Conservation (phyloP, 352 stramenopile genomes). For the Phytophthora hybrid region DNA sequence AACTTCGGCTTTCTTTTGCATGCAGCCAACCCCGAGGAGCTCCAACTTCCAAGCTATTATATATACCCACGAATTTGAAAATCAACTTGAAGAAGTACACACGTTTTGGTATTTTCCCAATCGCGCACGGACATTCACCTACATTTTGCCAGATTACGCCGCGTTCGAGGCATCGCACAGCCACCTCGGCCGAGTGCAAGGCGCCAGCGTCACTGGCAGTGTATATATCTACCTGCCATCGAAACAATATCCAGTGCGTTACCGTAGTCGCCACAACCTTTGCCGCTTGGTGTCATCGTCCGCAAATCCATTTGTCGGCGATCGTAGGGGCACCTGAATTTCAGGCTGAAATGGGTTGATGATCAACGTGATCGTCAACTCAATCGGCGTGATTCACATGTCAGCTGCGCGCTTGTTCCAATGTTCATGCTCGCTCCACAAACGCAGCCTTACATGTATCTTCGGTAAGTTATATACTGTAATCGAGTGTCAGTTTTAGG, state of each 20-base stretch:
- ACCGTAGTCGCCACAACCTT: slow-evolving; percentile 4
- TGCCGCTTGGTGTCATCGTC: slow-evolving; percentile 1
- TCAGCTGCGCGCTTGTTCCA: slow-evolving; percentile 10
- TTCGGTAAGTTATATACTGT: not conserved
- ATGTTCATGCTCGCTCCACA: too few species aligned
- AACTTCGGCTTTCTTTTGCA: too few species aligned
- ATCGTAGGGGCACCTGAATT: slow-evolving; percentile 25
- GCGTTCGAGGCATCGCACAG: slow-evolving; percentile 5
- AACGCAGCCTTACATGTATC: too few species aligned
- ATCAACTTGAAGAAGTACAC: not conserved
- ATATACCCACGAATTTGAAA: slow-evolving; percentile 13
- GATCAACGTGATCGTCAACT: not conserved
- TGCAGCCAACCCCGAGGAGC: too few species aligned
- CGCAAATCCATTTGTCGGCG: slow-evolving; percentile 31
- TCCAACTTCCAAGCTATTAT: too few species aligned
- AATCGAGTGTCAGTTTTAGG: too few species aligned
- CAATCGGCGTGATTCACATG: not conserved
- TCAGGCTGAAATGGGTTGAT: slow-evolving; percentile 14
- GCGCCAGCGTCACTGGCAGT: not conserved
- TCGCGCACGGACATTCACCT: not conserved
- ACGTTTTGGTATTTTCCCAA: not conserved
- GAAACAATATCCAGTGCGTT: slow-evolving; percentile 14
- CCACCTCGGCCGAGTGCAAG: not conserved
- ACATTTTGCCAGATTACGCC: not conserved
- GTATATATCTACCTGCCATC: not conserved